A percentile compares a stretch with the other conserved stretches of the same genome.
Conservation (phyloP, 805 yeast species). For the Lipomyces kockii region DNA sequence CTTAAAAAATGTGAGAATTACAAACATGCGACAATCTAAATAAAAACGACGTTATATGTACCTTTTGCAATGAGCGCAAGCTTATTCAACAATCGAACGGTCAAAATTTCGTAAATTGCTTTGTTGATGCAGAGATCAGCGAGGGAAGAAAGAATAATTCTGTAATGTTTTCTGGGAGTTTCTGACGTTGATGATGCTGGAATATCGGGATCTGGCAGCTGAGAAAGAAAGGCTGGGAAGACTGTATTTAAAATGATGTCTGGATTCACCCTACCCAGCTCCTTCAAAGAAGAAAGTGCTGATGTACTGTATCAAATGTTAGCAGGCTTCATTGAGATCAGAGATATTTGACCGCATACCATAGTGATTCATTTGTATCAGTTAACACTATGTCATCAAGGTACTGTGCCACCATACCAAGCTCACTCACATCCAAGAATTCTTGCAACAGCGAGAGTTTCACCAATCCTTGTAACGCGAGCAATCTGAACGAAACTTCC, state of each 20-base stretch:
- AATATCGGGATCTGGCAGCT: slow-evolving; percentile 54
- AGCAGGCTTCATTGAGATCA: not conserved
- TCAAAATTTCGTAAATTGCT: slow-evolving; percentile 48
- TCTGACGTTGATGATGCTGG: slow-evolving; percentile 31
- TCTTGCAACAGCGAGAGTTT: slow-evolving; percentile 57
- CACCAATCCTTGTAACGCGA: slow-evolving; percentile 67
- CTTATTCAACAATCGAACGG: slow-evolving; percentile 48
- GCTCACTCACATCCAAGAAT: slow-evolving; percentile 60
- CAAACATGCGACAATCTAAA: not conserved
- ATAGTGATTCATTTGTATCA: slow-evolving; percentile 57
- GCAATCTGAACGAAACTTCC: slow-evolving; percentile 70
- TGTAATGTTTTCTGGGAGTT: slow-evolving; percentile 38
- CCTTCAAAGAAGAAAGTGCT: slow-evolving; percentile 56
- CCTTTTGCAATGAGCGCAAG: slow-evolving; percentile 37
- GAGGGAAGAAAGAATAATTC: slow-evolving; percentile 44
- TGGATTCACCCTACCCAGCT: slow-evolving; percentile 49
- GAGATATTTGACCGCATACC: slow-evolving; percentile 47
- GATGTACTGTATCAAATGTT: slow-evolving; percentile 14
- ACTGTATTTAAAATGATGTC: slow-evolving; percentile 56
- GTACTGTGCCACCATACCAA: slow-evolving; percentile 65
- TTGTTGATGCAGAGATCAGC: slow-evolving; percentile 45
- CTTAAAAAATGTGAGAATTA: not conserved
- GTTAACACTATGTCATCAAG: slow-evolving; percentile 63
- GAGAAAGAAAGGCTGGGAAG: slow-evolving; percentile 56
- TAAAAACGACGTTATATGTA: not conserved